phyloP scores from a whole-genome alignment of 352 stramenopile genomes.

The Phytophthora agathidicida region DNA sequence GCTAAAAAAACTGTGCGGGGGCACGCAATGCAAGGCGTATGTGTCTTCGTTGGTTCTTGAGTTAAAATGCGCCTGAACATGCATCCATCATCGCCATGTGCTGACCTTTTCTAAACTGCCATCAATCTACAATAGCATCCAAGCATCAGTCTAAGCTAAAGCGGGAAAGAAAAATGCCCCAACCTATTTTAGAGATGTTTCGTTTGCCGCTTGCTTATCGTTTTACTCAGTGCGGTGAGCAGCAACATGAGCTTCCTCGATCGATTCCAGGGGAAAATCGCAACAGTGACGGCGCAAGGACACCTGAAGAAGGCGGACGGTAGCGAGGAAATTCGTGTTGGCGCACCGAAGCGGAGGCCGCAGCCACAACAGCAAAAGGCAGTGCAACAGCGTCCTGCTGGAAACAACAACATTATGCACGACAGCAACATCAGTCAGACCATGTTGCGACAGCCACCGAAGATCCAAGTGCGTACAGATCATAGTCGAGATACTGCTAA shows the following conservation, averaged over 20 bases:
- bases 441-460: conserved; percentile 27
- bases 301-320: conserved; percentile 82
- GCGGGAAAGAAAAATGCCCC: too few relatives aligned
- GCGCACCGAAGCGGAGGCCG: conserved; percentile 60
- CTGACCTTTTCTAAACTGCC: too few relatives aligned
- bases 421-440: conserved; percentile 16
- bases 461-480: conserved; percentile 17
- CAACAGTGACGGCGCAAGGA: conserved; percentile 78
- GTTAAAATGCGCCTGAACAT: too few relatives aligned
- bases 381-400: conserved; percentile 1
- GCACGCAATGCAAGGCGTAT: too few relatives aligned
- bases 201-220: too few relatives aligned
- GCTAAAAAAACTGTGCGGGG: too few relatives aligned
- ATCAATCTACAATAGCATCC: too few relatives aligned
- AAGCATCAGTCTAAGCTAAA: too few relatives aligned
- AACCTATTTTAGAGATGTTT: too few relatives aligned
- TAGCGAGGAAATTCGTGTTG: conserved; percentile 82
- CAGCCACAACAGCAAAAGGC: conserved; percentile 17
- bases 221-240: too few relatives aligned
- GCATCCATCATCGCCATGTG: too few relatives aligned
- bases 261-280: conserved; percentile 85
- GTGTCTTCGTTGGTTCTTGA: too few relatives aligned
- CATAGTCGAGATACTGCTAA: background rate
- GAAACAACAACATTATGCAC: conserved; percentile 24
- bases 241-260: conserved; percentile 84